A percentile compares a stretch with the other conserved stretches of the same genome.
Evolutionary conservation across 805 yeast genomes (phyloP).

Genomic region (Pichia rugopelliculosa): DNA sequence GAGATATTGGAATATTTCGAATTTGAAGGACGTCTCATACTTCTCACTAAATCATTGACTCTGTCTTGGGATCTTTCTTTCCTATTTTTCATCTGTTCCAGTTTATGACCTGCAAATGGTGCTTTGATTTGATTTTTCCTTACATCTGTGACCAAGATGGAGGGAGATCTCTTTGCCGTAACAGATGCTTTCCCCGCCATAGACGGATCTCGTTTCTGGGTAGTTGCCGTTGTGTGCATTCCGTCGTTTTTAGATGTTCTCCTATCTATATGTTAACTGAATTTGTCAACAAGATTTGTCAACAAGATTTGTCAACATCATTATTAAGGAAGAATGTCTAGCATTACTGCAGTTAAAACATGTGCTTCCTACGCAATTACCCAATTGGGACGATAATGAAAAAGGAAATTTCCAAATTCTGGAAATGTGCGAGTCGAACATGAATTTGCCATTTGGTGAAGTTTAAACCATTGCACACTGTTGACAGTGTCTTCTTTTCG

Average conservation of each 20-base stretch:
- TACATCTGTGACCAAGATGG: slow-evolving; percentile 87
- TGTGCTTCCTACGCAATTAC: too few species aligned
- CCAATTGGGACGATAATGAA: not conserved
- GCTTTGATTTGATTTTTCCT: slow-evolving; percentile 54
- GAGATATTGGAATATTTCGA: slow-evolving; percentile 67
- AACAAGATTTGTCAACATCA: too few species aligned
- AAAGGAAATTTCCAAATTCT: too few species aligned
- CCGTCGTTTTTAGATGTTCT: too few species aligned
- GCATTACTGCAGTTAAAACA: too few species aligned
- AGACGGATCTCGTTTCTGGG: not conserved
- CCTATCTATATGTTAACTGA: too few species aligned
- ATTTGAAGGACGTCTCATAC: slow-evolving; percentile 18
- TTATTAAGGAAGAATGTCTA: too few species aligned
- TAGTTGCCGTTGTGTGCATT: not conserved
- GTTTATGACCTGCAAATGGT: slow-evolving; percentile 68
- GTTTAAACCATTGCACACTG: too few species aligned
- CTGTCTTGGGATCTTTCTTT: slow-evolving; percentile 12
- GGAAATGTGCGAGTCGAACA: too few species aligned
- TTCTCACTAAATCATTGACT: slow-evolving; percentile 8
- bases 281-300: too few species aligned
- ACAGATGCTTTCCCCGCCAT: slow-evolving; percentile 3
- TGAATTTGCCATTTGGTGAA: not conserved
- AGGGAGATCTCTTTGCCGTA: slow-evolving; percentile 83
- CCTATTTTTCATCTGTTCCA: slow-evolving; percentile 17
- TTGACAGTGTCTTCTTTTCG: too few species aligned